phyloP scores from a whole-genome alignment of 768 basidiomycete genomes.

The button mushroom (Agaricus bisporus) region DNA sequence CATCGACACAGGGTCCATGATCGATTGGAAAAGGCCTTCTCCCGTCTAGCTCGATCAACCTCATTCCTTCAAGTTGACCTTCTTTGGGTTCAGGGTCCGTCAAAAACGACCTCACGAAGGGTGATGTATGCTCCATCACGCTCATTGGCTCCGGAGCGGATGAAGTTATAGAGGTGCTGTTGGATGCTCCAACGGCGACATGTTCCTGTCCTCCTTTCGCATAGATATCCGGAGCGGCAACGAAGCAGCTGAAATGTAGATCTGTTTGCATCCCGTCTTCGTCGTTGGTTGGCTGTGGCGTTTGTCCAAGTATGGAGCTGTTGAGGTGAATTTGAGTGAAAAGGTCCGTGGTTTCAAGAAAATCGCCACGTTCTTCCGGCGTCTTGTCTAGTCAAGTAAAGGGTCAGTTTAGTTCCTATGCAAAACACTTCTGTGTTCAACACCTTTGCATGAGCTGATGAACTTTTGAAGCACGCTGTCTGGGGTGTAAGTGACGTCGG shows the following conservation, averaged over 20 bases:
- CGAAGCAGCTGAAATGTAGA: constrained; percentile 86
- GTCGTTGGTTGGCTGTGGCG: constrained; percentile 31
- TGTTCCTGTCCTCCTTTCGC: constrained; percentile 1
- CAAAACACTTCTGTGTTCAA: background rate
- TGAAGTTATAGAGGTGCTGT: constrained; percentile 10
- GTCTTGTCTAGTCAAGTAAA: constrained; percentile 44
- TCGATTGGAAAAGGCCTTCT: constrained; percentile 75
- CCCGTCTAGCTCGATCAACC: constrained; percentile 84
- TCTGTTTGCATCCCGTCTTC: constrained; percentile 55
- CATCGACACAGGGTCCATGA: constrained; percentile 53
- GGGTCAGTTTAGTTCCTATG: background rate
- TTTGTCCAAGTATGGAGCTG: constrained; percentile 66
- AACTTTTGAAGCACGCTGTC: constrained; percentile 60
- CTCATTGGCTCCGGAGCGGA: background rate
- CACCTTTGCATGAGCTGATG: constrained; percentile 58
- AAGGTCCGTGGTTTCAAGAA: constrained; percentile 69
- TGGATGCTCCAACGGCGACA: constrained; percentile 5
- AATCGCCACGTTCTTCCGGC: constrained; percentile 65
- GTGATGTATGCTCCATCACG: background rate
- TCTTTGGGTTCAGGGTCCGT: constrained; percentile 7
- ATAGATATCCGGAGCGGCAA: constrained; percentile 51
- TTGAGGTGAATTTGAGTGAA: constrained; percentile 76
- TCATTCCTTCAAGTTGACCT: constrained; percentile 25
- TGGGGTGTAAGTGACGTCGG: constrained; percentile 49
- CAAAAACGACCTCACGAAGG: background rate